phyloP scores from a whole-genome alignment of 106 monocot genomes.

The Gastrodia elata region DNA sequence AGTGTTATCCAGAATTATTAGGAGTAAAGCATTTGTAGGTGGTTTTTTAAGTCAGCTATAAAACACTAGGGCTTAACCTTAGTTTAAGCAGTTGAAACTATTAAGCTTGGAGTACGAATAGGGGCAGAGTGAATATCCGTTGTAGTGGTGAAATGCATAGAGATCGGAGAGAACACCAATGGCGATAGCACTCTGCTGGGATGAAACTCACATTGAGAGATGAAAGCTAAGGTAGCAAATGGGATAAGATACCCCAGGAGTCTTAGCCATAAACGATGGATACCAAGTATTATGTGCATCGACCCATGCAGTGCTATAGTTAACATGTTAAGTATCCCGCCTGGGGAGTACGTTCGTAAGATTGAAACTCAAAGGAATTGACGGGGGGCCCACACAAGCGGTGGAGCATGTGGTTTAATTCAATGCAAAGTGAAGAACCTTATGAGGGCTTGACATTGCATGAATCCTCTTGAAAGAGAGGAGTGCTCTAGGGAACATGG shows the following conservation, averaged over 20 bases:
- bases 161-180: slow-evolving; percentile 1
- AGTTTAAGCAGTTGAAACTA: too few relatives aligned
- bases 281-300: not conserved
- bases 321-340: not conserved
- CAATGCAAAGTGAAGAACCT: slow-evolving; percentile 5
- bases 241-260: too few relatives aligned
- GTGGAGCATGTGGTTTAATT: slow-evolving; percentile 7
- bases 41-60: slow-evolving; percentile 10
- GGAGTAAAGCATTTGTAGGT: slow-evolving; percentile 12
- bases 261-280: slow-evolving; percentile 4
- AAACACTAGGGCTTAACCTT: too few relatives aligned
- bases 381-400: not conserved
- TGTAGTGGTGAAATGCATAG: slow-evolving; percentile 10
- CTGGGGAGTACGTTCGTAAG: not conserved
- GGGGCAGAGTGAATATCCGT: slow-evolving; percentile 2
- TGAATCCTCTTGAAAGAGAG: slow-evolving; percentile 13
- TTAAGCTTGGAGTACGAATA: too few relatives aligned
- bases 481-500: not conserved
- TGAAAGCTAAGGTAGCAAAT: too few relatives aligned
- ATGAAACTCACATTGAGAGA: too few relatives aligned
- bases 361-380: slow-evolving; percentile 8
- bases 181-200: not conserved
- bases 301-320: slow-evolving; percentile 1
- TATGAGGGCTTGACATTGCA: slow-evolving; percentile 1
- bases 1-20: slow-evolving; percentile 15